A percentile compares a stretch with the other conserved stretches of the same genome.
Conservation (phyloP, 2,329 filamentous ascomycete genomes). For the Aspergillus tamarii region DNA sequence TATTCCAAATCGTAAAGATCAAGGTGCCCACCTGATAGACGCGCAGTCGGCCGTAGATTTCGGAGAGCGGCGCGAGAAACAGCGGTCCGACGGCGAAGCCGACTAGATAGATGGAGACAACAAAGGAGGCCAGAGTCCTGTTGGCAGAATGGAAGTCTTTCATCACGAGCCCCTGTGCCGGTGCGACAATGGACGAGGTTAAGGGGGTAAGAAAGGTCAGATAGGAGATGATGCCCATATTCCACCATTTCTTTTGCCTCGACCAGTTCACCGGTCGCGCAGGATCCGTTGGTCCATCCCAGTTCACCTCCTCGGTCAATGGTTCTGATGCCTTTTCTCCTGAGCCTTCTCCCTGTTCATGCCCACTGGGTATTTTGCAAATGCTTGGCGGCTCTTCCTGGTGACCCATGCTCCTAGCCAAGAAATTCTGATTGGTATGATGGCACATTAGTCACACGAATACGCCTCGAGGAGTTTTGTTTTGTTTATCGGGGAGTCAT, state of each 20-base stretch:
- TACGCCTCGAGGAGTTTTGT: too few species aligned
- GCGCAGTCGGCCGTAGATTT: background rate
- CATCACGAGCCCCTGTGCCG: background rate
- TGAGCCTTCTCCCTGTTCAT: background rate
- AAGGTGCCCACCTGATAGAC: background rate
- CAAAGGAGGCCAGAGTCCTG: background rate
- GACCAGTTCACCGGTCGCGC: background rate
- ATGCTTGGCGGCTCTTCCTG: background rate
- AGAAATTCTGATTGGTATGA: background rate
- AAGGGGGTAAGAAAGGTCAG: background rate
- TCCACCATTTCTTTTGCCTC: background rate
- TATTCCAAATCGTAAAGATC: background rate
- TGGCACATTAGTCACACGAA: too few species aligned
- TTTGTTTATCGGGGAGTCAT: too few species aligned
- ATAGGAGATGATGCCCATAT: background rate
- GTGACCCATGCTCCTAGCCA: background rate
- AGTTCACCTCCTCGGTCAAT: background rate
- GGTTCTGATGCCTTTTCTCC: background rate
- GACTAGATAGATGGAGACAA: background rate
- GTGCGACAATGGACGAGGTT: background rate
- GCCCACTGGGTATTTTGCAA: background rate
- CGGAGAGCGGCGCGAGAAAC: background rate
- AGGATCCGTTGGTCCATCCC: background rate
- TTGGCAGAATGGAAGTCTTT: background rate
- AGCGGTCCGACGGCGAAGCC: background rate